phyloP scores from a whole-genome alignment of 139 green algal genomes.

The Chlorella vulgaris region DNA sequence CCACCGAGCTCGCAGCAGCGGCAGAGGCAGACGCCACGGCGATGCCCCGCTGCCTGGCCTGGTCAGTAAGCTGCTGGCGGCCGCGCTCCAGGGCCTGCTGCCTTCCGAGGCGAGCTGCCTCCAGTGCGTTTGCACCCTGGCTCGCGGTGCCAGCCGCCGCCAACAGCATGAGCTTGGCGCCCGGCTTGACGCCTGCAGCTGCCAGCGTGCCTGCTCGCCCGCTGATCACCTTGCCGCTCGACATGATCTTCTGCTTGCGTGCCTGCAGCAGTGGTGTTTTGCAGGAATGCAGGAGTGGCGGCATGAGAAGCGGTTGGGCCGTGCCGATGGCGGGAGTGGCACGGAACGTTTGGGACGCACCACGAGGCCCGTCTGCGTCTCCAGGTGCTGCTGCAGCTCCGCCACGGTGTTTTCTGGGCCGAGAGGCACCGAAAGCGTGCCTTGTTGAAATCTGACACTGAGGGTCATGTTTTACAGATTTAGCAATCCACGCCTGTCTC shows the following conservation, averaged over 20 bases:
- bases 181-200: constrained; percentile 35
- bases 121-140: constrained; percentile 32
- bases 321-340: background rate
- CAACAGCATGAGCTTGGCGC: constrained; percentile 77
- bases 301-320: background rate
- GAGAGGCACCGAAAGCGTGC: constrained; percentile 20
- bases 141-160: constrained; percentile 5
- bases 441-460: constrained; percentile 36
- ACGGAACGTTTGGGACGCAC: background rate
- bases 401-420: constrained; percentile 10
- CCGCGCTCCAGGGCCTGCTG: constrained; percentile 38
- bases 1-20: background rate
- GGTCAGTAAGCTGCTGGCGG: constrained; percentile 4
- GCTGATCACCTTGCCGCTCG: constrained; percentile 61
- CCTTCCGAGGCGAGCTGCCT: constrained; percentile 32
- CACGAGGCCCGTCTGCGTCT: constrained; percentile 58
- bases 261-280: background rate
- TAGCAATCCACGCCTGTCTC: background rate
- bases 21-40: background rate
- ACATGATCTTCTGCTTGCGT: constrained; percentile 69
- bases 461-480: background rate
- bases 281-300: background rate
- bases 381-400: constrained; percentile 45
- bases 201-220: constrained; percentile 26
- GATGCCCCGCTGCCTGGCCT: background rate